phyloP scores from a whole-genome alignment of 345 rosid species.

The Corymbia maculata region DNA sequence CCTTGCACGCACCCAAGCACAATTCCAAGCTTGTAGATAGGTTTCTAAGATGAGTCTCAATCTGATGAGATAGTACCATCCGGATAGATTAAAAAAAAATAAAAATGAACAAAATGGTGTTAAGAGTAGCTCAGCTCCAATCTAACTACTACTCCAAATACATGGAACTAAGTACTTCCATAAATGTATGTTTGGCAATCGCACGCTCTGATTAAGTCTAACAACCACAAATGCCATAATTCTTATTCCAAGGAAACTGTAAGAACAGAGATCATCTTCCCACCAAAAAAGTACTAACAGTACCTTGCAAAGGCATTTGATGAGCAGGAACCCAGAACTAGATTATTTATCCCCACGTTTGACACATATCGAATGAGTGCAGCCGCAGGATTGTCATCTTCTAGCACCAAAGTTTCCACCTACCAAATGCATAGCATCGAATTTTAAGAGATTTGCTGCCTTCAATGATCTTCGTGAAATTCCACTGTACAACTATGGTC shows the following conservation, averaged over 20 bases:
- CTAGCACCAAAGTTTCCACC: slow-evolving; percentile 72
- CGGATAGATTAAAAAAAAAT: neutral
- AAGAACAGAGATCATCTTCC: neutral
- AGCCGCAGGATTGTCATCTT: slow-evolving; percentile 52
- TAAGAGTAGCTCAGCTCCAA: neutral
- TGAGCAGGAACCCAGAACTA: slow-evolving; percentile 70
- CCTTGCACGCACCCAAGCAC: neutral
- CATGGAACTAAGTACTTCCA: neutral
- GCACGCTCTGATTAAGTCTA: neutral
- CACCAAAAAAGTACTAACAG: neutral
- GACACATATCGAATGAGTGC: slow-evolving; percentile 45
- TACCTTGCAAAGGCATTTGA: slow-evolving; percentile 50
- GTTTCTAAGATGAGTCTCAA: neutral
- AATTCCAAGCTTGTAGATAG: neutral
- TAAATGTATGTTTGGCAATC: neutral
- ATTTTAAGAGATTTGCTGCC: neutral
- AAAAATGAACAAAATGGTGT: neutral
- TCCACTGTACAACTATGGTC: neutral
- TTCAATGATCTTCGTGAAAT: neutral
- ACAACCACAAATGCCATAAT: neutral
- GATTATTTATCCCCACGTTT: slow-evolving; percentile 34
- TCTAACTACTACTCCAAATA: neutral
- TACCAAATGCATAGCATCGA: slow-evolving; percentile 13
- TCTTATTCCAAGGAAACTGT: neutral
- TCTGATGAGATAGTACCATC: neutral